A percentile compares a stretch with the other conserved stretches of the same genome.
Conservation (phyloP, 768 basidiomycete species). For the Tubosaeta sp. region DNA sequence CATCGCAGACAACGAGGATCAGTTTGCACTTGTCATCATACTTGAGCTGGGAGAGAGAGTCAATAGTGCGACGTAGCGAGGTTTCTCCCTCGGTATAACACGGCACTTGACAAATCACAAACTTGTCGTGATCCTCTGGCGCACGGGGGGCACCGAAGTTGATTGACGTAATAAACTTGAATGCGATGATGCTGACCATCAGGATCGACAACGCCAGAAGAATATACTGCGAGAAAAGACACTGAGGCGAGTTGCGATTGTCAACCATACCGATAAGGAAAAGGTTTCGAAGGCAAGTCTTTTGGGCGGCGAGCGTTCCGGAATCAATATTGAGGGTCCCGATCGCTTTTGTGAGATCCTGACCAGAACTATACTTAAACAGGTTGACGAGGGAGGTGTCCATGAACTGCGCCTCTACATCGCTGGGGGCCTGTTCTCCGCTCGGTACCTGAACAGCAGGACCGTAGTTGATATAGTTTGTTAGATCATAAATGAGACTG, state of each 20-base stretch:
- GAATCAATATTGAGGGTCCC: constrained; percentile 58
- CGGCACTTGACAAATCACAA: constrained; percentile 95
- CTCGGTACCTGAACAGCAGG: constrained; percentile 51
- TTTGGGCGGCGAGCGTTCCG: constrained; percentile 64
- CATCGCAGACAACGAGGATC: constrained; percentile 90
- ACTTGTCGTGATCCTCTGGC: constrained; percentile 95
- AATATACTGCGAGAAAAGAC: constrained; percentile 87
- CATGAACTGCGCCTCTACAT: constrained; percentile 64
- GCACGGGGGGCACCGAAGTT: constrained; percentile 76
- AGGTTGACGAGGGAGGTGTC: constrained; percentile 58
- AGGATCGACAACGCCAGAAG: constrained; percentile 82
- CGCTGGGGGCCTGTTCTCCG: constrained; percentile 41
- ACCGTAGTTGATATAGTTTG: constrained; percentile 69
- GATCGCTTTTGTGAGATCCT: constrained; percentile 76
- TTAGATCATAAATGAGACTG: constrained; percentile 81
- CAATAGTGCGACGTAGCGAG: constrained; percentile 84
- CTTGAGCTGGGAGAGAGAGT: constrained; percentile 89
- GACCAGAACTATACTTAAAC: constrained; percentile 73
- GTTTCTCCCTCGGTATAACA: constrained; percentile 96
- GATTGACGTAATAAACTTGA: constrained; percentile 92
- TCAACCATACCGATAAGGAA: constrained; percentile 92
- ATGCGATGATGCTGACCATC: constrained; percentile 94
- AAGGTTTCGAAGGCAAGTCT: constrained; percentile 87
- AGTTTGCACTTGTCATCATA: constrained; percentile 99
- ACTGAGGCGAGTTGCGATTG: constrained; percentile 87